Conservation (phyloP, 2,329 filamentous ascomycete genomes). For the Metarhizium robertsii region DNA sequence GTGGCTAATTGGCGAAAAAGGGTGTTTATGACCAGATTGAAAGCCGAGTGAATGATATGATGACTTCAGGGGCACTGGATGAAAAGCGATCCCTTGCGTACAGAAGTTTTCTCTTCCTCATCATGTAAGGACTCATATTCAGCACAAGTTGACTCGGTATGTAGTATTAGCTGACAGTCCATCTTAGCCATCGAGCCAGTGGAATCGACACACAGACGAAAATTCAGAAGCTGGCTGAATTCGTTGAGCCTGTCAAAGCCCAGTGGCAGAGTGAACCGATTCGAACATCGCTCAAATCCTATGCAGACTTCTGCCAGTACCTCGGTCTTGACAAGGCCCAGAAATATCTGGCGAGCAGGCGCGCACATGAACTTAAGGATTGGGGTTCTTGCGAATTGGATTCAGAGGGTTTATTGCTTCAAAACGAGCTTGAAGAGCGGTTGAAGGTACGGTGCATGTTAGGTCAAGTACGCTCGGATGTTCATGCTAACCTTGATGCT, state of each 20-base stretch:
- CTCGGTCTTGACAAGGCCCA: slow-evolving; percentile 74
- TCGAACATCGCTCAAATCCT: slow-evolving; percentile 59
- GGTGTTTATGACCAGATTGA: slow-evolving; percentile 84
- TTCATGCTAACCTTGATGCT: slow-evolving; percentile 5
- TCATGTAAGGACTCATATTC: slow-evolving; percentile 49
- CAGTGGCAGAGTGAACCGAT: slow-evolving; percentile 71
- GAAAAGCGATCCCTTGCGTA: slow-evolving; percentile 80
- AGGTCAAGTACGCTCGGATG: neutral
- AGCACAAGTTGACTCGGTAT: neutral
- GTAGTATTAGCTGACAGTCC: slow-evolving; percentile 1
- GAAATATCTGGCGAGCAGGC: slow-evolving; percentile 63
- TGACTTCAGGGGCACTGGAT: slow-evolving; percentile 62
- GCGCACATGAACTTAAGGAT: slow-evolving; percentile 68
- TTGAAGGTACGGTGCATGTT: slow-evolving; percentile 43
- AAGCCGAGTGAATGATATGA: slow-evolving; percentile 70
- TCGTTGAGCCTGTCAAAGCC: slow-evolving; percentile 72
- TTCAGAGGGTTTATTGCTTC: slow-evolving; percentile 67
- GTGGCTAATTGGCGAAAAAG: slow-evolving; percentile 22
- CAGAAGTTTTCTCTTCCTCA: slow-evolving; percentile 85
- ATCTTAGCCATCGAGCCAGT: slow-evolving; percentile 63
- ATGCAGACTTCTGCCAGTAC: slow-evolving; percentile 69
- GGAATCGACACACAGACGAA: slow-evolving; percentile 64
- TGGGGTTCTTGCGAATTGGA: slow-evolving; percentile 76
- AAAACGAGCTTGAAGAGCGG: slow-evolving; percentile 68
- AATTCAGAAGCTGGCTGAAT: slow-evolving; percentile 61